phyloP scores from a whole-genome alignment of 2,329 filamentous ascomycete species.

The Cordyceps militaris region DNA sequence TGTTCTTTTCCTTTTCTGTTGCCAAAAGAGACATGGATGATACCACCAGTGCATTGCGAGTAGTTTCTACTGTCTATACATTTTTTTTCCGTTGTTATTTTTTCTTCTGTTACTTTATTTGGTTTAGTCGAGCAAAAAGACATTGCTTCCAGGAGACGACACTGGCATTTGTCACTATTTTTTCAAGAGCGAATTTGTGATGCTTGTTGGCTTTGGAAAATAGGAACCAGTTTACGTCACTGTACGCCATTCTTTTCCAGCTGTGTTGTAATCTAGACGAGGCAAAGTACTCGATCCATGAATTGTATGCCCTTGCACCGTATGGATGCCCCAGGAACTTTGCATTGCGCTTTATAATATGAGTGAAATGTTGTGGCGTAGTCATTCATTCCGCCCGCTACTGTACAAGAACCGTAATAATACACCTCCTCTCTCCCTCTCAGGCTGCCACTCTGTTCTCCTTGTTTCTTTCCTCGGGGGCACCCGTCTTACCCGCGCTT shows the following conservation, averaged over 20 bases:
- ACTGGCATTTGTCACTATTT: not conserved
- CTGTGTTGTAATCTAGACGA: not conserved
- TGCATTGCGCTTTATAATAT: not conserved
- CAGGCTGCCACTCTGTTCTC: not conserved
- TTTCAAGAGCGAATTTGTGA: not conserved
- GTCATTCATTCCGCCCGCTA: not conserved
- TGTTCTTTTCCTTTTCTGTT: constrained; percentile 23
- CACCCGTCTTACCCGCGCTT: constrained; percentile 22
- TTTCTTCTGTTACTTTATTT: constrained; percentile 15
- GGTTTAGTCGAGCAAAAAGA: constrained; percentile 2
- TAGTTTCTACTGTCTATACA: constrained; percentile 26
- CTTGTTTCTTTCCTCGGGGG: not conserved
- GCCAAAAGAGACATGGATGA: constrained; percentile 33
- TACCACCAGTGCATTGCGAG: constrained; percentile 34
- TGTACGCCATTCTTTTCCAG: not conserved
- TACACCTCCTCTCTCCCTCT: not conserved
- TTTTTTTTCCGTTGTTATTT: constrained; percentile 15
- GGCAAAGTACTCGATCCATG: not conserved
- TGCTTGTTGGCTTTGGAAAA: too few relatives aligned
- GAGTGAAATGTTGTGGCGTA: not conserved
- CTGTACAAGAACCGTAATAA: constrained; percentile 1
- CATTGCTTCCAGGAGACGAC: not conserved
- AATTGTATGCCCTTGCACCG: not conserved
- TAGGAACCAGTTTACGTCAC: not conserved
- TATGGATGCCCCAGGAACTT: not conserved